Conservation (phyloP, 768 basidiomycete genomes). For the Fistulinella prunicolor region DNA sequence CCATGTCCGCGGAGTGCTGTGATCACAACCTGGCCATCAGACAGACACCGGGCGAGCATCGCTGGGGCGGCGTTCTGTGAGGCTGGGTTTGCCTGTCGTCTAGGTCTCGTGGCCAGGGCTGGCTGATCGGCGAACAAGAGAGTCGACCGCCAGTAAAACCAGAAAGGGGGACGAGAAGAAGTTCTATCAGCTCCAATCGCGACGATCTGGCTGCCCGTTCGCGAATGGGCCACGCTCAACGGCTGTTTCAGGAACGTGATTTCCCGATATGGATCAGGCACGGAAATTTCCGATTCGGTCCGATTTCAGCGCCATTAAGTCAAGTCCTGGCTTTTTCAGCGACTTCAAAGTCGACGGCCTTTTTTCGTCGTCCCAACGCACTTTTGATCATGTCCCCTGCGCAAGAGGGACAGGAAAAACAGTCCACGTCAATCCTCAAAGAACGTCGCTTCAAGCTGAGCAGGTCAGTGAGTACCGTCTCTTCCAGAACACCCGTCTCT, state of each 20-base stretch:
- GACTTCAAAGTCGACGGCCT: background rate
- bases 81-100: too few relatives aligned
- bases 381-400: slow-evolving; percentile 26
- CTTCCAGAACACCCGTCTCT: background rate
- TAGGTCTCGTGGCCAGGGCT: slow-evolving; percentile 1
- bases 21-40: slow-evolving; percentile 7
- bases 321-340: slow-evolving; percentile 1
- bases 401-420: slow-evolving; percentile 42
- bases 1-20: slow-evolving; percentile 29
- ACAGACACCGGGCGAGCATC: slow-evolving; percentile 10
- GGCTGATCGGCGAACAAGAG: slow-evolving; percentile 23
- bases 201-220: slow-evolving; percentile 19
- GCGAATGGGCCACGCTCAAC: slow-evolving; percentile 7
- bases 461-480: slow-evolving; percentile 47
- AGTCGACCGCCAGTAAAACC: slow-evolving; percentile 2
- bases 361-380: background rate
- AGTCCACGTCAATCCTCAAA: slow-evolving; percentile 55
- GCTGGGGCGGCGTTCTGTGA: too few relatives aligned
- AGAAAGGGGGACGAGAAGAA: slow-evolving; percentile 7
- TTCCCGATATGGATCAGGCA: slow-evolving; percentile 24
- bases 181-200: slow-evolving; percentile 25
- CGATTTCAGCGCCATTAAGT: slow-evolving; percentile 18
- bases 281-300: slow-evolving; percentile 31
- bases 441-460: slow-evolving; percentile 86
- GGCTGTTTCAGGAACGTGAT: slow-evolving; percentile 33